phyloP scores from a whole-genome alignment of 192 early-diverging fungal species.

The Gonapodya prolifera region DNA sequence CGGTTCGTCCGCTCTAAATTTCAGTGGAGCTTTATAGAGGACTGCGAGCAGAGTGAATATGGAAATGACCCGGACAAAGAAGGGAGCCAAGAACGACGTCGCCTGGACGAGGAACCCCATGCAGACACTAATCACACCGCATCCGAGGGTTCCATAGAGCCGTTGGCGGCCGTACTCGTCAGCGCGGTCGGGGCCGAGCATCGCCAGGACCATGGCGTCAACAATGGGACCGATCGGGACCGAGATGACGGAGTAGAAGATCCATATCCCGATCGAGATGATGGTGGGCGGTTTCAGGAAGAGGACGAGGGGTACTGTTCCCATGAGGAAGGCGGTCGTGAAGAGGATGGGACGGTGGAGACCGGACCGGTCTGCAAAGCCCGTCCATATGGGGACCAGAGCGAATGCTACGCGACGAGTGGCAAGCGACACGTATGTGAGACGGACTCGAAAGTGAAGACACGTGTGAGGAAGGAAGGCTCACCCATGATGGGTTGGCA shows the following conservation, averaged over 20 bases:
- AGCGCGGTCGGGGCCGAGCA: not conserved
- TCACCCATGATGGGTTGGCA: not conserved
- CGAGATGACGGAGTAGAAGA: not conserved
- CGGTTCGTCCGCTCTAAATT: not conserved
- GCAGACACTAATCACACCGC: not conserved
- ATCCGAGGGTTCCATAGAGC: not conserved
- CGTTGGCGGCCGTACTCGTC: not conserved
- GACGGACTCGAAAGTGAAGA: too few species aligned
- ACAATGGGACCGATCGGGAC: not conserved
- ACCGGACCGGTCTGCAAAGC: not conserved
- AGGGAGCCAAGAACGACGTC: not conserved
- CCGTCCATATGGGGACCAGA: not conserved
- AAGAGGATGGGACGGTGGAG: not conserved
- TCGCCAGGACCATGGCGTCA: not conserved
- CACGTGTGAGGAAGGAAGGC: too few species aligned
- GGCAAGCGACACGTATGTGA: too few species aligned
- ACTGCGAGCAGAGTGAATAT: not conserved
- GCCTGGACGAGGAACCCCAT: not conserved
- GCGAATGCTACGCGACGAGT: too few species aligned
- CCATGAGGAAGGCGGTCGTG: not conserved
- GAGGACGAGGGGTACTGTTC: not conserved
- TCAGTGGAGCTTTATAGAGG: not conserved
- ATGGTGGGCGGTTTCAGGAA: not conserved
- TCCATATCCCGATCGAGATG: not conserved
- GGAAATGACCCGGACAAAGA: not conserved